Evolutionary conservation across 2,329 filamentous ascomycete species (phyloP), one percentile per base, ranked within the genome.

Genomic region (Coniochaeta sp.): DNA sequence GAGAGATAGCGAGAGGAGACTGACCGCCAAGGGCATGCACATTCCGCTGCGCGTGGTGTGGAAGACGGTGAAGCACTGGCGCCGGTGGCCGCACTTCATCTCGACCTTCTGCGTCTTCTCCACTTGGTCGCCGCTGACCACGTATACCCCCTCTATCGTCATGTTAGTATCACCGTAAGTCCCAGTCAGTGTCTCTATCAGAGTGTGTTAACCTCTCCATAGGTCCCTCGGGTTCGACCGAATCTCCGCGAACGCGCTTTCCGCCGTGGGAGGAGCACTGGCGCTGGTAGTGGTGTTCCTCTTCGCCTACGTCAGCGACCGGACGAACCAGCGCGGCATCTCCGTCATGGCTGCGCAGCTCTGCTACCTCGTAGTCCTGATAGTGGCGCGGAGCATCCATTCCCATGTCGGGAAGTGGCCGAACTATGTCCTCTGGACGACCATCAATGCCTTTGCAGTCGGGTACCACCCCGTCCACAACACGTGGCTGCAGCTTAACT

Each of bases 391-490:
- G 9, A 60, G 60, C 5, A 57, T 71, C 0, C 72, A 78, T 50
- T 67, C 71, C 0, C 64, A 69, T 46, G 70, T 73, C 0, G 70
- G 71, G 0, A 71, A 67, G 54, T 79, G 77, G 76, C 68, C 67
- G 7, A 68, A 69, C 10, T 77, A 73, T 65, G 74, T 68, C 0
- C 61, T 80, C 6, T 79, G 76, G 76, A 79, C 76, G 3, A 65
- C 66, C 0, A 67, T 78, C 3, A 79, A 79, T 58, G 64, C 64
- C 1, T 70, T 79, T 32, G 74, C 76, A 0, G 76, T 79, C 8
- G 73, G 76, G 0, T 79, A 79, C 55, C 76, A 79, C 59, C 76
- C 76, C 0, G 67, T 76, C 1, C 74, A 78, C 51, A 79, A 79
- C 59, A 69, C 73, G 0, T 79, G 75, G 76, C 63, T 76, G 16